These are phyloP conservation scores for Diplodia sapinea DNA, from an alignment of 2,329 filamentous ascomycete genomes.

Conservation along the genomic window DNA sequence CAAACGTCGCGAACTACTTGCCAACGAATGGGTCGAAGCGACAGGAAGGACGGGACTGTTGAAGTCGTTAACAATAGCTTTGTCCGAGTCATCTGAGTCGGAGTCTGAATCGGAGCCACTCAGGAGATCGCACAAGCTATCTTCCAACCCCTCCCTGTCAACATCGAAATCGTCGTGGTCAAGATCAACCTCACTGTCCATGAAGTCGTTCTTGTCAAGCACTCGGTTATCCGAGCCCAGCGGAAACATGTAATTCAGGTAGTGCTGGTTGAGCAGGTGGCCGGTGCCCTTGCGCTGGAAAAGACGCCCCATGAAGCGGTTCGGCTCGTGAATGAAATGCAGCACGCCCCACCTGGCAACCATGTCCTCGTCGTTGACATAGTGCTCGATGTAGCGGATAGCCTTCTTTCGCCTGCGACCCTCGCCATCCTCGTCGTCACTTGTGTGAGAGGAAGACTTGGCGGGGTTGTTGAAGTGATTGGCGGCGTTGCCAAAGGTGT, in stretches of 20 bases:
- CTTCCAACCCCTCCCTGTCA: slow-evolving; percentile 29
- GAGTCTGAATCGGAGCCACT: slow-evolving; percentile 16
- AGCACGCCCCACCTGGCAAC: slow-evolving; percentile 77
- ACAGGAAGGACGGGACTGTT: slow-evolving; percentile 33
- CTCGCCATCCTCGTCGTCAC: not conserved
- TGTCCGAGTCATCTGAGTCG: slow-evolving; percentile 17
- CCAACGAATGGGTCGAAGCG: slow-evolving; percentile 13
- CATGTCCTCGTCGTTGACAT: slow-evolving; percentile 75
- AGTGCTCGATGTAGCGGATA: slow-evolving; percentile 79
- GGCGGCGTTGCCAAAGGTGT: slow-evolving; percentile 77
- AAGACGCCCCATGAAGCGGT: slow-evolving; percentile 56
- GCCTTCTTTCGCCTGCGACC: slow-evolving; percentile 49
- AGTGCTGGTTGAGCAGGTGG: slow-evolving; percentile 61
- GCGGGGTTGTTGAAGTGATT: slow-evolving; percentile 84
- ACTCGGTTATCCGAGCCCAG: slow-evolving; percentile 58
- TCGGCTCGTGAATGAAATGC: slow-evolving; percentile 64
- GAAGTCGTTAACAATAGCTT: slow-evolving; percentile 33
- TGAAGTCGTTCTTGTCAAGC: slow-evolving; percentile 61
- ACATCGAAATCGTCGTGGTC: slow-evolving; percentile 12
- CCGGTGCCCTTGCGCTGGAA: slow-evolving; percentile 51
- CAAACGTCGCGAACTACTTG: slow-evolving; percentile 16
- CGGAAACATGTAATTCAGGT: slow-evolving; percentile 67
- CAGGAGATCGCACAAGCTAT: slow-evolving; percentile 17
- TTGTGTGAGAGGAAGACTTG: slow-evolving; percentile 19
- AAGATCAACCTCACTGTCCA: slow-evolving; percentile 57